These are phyloP conservation scores for Phlebiopsis gigantea DNA, from an alignment of 768 basidiomycete genomes.

Conservation along the genomic window DNA sequence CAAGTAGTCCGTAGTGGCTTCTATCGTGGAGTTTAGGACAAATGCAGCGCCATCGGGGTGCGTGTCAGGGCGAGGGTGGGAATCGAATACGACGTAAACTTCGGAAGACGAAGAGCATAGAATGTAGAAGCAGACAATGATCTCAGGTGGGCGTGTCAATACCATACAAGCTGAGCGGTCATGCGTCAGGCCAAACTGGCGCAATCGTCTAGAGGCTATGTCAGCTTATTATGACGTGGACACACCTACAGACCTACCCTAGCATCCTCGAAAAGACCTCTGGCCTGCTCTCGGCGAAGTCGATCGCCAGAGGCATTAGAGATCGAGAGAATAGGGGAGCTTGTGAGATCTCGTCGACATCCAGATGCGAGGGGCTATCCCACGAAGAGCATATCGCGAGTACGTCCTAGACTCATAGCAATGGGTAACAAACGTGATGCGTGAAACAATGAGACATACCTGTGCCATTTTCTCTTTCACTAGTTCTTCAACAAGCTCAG, in stretches of 20 bases:
- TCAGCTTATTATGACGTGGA: neutral
- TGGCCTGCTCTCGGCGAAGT: slow-evolving; percentile 33
- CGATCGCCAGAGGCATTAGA: slow-evolving; percentile 29
- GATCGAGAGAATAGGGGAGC: slow-evolving; percentile 45
- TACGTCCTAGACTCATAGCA: slow-evolving; percentile 37
- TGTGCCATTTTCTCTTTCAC: slow-evolving; percentile 29
- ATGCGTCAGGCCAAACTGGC: neutral
- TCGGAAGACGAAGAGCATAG: slow-evolving; percentile 11
- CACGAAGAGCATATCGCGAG: slow-evolving; percentile 51
- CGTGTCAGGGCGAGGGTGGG: slow-evolving; percentile 51
- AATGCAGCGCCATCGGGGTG: slow-evolving; percentile 58
- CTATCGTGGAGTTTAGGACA: slow-evolving; percentile 42
- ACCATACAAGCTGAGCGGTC: slow-evolving; percentile 36
- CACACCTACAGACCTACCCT: slow-evolving; percentile 16
- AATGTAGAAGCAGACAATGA: slow-evolving; percentile 47
- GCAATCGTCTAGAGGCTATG: slow-evolving; percentile 15
- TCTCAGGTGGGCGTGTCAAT: slow-evolving; percentile 69
- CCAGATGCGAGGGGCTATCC: slow-evolving; percentile 47
- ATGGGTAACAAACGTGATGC: neutral
- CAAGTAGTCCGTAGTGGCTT: slow-evolving; percentile 38
- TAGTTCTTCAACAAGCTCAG: slow-evolving; percentile 29
- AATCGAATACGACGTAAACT: slow-evolving; percentile 61
- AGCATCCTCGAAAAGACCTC: slow-evolving; percentile 32
- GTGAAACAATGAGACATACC: slow-evolving; percentile 22
- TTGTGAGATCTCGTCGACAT: slow-evolving; percentile 45